Evolutionary conservation across 805 yeast species (phyloP), one percentile per base, ranked within the genome.

Genomic region (Kodamaea kakaduensis): DNA sequence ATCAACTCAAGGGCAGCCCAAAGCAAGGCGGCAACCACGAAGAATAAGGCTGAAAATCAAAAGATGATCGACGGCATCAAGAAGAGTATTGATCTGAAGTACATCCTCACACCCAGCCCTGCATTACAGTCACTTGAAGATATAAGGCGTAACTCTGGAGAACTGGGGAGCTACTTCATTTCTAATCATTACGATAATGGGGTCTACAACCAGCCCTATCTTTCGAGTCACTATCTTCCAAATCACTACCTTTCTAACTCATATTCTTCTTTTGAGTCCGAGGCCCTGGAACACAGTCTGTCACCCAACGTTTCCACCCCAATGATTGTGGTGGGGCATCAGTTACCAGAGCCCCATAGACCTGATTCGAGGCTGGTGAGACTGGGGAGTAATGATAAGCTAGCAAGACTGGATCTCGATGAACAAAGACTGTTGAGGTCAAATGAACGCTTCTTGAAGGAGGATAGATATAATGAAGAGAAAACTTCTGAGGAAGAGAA

Each of bases 31-130:
- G 45, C 42, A 23, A 29, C 46, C 14, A 36, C 44, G 1, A 54
- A 52, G 15, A 32, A 46, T 10, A 21, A 34, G 9, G 39, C 37
- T 17, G 52, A 49, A 33, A 46, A 51, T 30, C 54, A 51, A 33
- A 37, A 37, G 4, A 47, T 59, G 13, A 26, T 63, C n/a, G 49
- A 50, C 18, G 65, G 57, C 28, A 50, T 65, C 26, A 48, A 71
- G 35, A 61, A 60, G 18, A 54, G 64, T 31, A 55, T 67, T 23
- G 69, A 66, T 29, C 56, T 45, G 56, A 57, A 60, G 32, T 43
- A 64, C 14, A 42, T 55, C n/a, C 37, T 40, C 16, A 32, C 33
- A 20, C 19, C 25, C 27, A 25, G 12, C 9, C 13, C 26, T 16
- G 30, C 29, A n/a, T 17, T 30, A 25, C 37, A 30, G 25, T 25